Evolutionary conservation across 441 rosid genomes (phyloP), one percentile per base, ranked within the genome.

Genomic region (Euphorbia celastroides): DNA sequence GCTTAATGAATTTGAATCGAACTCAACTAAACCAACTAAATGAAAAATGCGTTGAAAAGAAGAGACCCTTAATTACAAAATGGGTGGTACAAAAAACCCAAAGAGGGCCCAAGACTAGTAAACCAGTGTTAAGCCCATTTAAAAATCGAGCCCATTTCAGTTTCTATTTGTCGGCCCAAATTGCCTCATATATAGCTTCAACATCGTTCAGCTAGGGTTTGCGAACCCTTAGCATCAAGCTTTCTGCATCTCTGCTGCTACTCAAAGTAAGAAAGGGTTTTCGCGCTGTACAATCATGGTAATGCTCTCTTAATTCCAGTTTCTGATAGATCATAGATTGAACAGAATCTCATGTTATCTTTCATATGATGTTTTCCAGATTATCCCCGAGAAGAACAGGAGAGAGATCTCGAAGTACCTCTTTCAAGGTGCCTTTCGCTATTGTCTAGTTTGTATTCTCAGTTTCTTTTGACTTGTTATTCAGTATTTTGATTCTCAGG

Each of bases 361-460:
- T 51, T 22, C 48, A 6, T 30, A 63, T 32, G 7, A 30, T 51
- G 30, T 44, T 38, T 44, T 62, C 57, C 77, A 89, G 97, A 90
- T 92, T 73, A 88, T 90, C 27, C 64, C 97, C 17, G 98, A 92
- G 88, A 87, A 86, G 81, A 90, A 92, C 72, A 86, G 98, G 25
- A 88, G 98, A 58, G 92, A 88, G 77, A 90, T 92, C 77, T 92
- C 89, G 57, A 92, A 90, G 82, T 88, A 92, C 84, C 96, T 92
- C 79, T 92, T 92, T 68, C 93, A 92, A 88, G 96, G 98, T 86
- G 9, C 51, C 28, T 36, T 0, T 54, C 25, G 16, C 27, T 12
- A 25, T 17, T 5, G 7, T 26, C 26, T 66, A 0, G 11, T 30
- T 60, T 7, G 22, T 14, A n/a, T 12, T 51, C 5, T 12, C 7